phyloP scores from a whole-genome alignment of 805 yeast genomes.

The Sungouiella blattae region DNA sequence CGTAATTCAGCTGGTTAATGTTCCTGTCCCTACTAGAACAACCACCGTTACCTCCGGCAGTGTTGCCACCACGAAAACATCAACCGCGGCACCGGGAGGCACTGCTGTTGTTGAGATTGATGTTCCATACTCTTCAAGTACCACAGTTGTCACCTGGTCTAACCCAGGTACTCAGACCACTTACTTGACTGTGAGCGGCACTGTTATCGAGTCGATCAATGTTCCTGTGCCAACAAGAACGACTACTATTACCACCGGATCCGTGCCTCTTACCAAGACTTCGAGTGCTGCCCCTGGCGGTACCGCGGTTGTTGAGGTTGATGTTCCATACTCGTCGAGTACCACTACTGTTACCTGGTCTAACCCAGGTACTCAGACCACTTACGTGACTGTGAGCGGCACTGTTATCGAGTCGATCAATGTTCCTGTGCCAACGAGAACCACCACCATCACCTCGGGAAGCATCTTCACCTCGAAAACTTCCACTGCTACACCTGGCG shows the following conservation, averaged over 20 bases:
- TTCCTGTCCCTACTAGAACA: conserved; percentile 16
- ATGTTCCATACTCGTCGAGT: conserved; percentile 3
- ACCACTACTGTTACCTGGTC: conserved; percentile 5
- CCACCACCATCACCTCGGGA: conserved; percentile 4
- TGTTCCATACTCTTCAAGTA: conserved; percentile 5
- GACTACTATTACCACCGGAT: background rate
- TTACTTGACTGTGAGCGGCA: conserved; percentile 2
- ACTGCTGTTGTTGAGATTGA: conserved; percentile 23
- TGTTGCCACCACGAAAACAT: conserved; percentile 5
- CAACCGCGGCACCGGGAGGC: conserved; percentile 14
- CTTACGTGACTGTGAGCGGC: conserved; percentile 1
- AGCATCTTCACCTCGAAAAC: conserved; percentile 3
- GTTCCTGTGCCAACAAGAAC: background rate
- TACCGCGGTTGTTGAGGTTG: conserved; percentile 17
- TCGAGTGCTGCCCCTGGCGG: conserved; percentile 15
- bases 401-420: conserved; percentile 2
- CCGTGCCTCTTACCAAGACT: conserved; percentile 11
- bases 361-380: background rate
- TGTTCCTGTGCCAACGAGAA: conserved; percentile 2
- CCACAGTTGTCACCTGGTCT: conserved; percentile 9
- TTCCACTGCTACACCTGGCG: conserved; percentile 14
- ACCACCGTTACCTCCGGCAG: conserved; percentile 5
- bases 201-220: conserved; percentile 1
- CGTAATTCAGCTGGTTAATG: conserved; percentile 13
- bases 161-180: background rate